Conservation (phyloP, 2,329 filamentous ascomycete genomes). For the Penicillium sp. region DNA sequence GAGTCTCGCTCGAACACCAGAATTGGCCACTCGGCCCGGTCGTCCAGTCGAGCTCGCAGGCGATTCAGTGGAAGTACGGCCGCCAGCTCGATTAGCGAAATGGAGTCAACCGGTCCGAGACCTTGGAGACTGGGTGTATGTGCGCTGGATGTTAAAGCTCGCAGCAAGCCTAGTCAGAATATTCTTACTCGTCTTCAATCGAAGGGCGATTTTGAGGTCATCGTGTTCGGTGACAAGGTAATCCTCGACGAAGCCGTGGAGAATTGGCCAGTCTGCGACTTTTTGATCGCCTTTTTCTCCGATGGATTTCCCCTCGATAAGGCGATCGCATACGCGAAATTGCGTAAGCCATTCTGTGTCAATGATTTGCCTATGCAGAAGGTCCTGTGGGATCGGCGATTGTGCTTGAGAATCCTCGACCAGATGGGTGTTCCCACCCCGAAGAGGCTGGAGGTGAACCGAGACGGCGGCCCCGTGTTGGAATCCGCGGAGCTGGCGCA, state of each 20-base stretch:
- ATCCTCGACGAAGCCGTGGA: constrained; percentile 96
- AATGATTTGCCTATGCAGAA: constrained; percentile 98
- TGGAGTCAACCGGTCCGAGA: constrained; percentile 51
- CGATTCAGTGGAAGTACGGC: constrained; percentile 79
- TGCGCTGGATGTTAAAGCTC: constrained; percentile 90
- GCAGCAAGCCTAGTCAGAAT: constrained; percentile 95
- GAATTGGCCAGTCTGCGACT: constrained; percentile 96
- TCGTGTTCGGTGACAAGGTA: constrained; percentile 98
- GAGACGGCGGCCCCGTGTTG: constrained; percentile 83
- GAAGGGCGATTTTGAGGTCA: constrained; percentile 91
- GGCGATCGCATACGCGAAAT: constrained; percentile 90
- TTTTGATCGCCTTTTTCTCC: constrained; percentile 96
- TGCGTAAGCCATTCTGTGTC: constrained; percentile 94
- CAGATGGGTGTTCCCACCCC: constrained; percentile 88
- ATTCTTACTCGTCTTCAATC: constrained; percentile 90
- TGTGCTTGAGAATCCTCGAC: constrained; percentile 86
- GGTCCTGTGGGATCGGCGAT: constrained; percentile 89
- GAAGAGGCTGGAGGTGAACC: constrained; percentile 82
- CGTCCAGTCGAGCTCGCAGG: constrained; percentile 69
- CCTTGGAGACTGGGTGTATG: constrained; percentile 84
- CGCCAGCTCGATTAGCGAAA: constrained; percentile 73
- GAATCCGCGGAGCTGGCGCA: constrained; percentile 77
- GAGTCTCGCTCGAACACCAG: constrained; percentile 40
- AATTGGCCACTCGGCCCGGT: constrained; percentile 44
- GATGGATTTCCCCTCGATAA: constrained; percentile 97